These are phyloP conservation scores for Stephanocyclus meneghinianus DNA, from an alignment of 352 stramenopile genomes.

Conservation along the genomic window DNA sequence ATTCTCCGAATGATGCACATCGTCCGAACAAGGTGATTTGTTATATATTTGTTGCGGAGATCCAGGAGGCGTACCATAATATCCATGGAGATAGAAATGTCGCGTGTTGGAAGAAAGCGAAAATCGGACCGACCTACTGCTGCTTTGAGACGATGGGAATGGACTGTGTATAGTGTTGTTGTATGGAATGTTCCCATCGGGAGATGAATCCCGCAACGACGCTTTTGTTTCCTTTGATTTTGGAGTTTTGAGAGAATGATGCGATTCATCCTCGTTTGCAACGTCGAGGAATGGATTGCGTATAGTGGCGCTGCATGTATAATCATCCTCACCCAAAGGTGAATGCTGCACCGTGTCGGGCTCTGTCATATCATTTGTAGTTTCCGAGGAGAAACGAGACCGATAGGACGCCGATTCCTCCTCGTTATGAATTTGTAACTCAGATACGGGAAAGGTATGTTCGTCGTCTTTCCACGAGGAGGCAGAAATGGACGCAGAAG, in stretches of 20 bases:
- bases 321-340: background rate
- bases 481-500: too few species aligned
- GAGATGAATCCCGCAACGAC: too few species aligned
- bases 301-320: background rate
- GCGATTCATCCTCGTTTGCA: background rate
- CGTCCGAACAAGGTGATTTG: too few species aligned
- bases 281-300: background rate
- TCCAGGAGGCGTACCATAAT: constrained; percentile 9
- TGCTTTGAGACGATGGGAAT: background rate
- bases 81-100: constrained; percentile 2
- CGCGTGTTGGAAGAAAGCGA: constrained; percentile 5
- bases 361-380: background rate
- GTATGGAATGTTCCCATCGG: background rate
- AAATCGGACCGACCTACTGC: constrained; percentile 5
- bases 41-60: too few species aligned
- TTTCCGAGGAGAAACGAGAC: background rate
- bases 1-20: too few species aligned
- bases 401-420: too few species aligned
- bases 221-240: background rate
- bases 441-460: too few species aligned
- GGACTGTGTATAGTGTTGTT: background rate
- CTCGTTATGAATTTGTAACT: too few species aligned
- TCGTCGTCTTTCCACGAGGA: too few species aligned
- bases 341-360: background rate
- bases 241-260: background rate